Evolutionary conservation across 352 stramenopile species (phyloP).

Genomic region (Phytophthora multivora): DNA sequence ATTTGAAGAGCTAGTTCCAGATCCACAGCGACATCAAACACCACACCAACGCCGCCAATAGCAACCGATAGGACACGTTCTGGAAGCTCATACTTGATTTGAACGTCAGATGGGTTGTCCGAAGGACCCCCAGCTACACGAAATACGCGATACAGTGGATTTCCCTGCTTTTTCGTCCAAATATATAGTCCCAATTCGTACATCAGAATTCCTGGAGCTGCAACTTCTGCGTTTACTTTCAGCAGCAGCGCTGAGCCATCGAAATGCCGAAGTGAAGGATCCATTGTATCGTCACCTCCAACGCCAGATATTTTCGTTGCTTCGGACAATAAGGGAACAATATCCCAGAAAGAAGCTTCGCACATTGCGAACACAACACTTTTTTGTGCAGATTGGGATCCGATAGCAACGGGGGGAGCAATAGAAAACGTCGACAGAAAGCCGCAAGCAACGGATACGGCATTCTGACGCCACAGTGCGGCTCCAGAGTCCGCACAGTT

Average conservation of each 20-base stretch:
- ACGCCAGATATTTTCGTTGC: conserved; percentile 39
- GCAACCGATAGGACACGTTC: conserved; percentile 44
- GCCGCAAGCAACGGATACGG: conserved; percentile 41
- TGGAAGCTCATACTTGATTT: conserved; percentile 53
- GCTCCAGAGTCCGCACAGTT: conserved; percentile 31
- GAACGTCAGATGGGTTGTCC: conserved; percentile 24
- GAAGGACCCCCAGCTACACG: conserved; percentile 32
- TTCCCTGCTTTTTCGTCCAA: conserved; percentile 42
- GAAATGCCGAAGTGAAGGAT: conserved; percentile 22
- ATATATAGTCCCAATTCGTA: conserved; percentile 54
- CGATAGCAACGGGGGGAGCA: conserved; percentile 13
- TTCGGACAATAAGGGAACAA: conserved; percentile 59
- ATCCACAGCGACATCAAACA: conserved; percentile 67
- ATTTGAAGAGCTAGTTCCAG: conserved; percentile 52
- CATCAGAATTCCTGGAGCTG: conserved; percentile 23
- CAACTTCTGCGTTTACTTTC: conserved; percentile 34
- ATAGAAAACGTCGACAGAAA: conserved; percentile 61
- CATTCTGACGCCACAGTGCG: conserved; percentile 61
- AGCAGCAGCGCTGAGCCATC: conserved; percentile 48
- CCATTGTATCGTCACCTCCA: conserved; percentile 1
- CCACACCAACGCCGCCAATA: conserved; percentile 39
- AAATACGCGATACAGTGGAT: conserved; percentile 41
- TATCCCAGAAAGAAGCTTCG: conserved; percentile 73
- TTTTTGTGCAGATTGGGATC: conserved; percentile 18
- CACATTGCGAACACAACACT: conserved; percentile 66